These are phyloP conservation scores for Syzygium aqueum DNA, from an alignment of 345 rosid genomes.

Conservation along the genomic window DNA sequence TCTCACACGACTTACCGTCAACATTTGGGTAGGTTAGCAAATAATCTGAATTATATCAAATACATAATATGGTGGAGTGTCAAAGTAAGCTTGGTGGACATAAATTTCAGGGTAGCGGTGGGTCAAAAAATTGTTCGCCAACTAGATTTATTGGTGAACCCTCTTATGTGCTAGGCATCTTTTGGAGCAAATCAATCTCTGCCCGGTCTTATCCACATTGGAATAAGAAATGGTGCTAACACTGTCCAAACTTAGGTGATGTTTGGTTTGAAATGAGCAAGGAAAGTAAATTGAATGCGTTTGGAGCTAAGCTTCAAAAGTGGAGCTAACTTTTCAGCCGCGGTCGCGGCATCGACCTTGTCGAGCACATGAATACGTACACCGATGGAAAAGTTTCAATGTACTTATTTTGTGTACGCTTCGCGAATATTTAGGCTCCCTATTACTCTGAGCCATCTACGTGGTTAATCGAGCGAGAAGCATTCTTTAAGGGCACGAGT, in stretches of 20 bases:
- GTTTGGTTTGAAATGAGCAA: not conserved
- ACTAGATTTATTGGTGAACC: not conserved
- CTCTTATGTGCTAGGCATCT: not conserved
- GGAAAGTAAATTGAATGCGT: not conserved
- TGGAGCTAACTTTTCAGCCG: not conserved
- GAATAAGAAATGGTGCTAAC: not conserved
- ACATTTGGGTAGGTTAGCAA: not conserved
- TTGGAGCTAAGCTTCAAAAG: not conserved
- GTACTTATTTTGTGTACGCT: not conserved
- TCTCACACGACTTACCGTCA: not conserved
- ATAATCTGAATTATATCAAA: not conserved
- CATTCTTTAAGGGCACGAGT: not conserved
- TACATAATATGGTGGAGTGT: not conserved
- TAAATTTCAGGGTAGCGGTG: not conserved
- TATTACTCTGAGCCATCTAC: not conserved
- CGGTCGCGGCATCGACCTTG: not conserved
- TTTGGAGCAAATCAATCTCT: not conserved
- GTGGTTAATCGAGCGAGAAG: not conserved
- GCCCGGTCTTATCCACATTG: not conserved
- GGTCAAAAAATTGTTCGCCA: not conserved
- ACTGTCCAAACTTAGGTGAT: not conserved
- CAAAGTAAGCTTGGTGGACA: not conserved
- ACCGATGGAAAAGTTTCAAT: not conserved
- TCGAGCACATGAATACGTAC: not conserved
- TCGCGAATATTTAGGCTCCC: not conserved